These are phyloP conservation scores for Marchantia polymorpha DNA, from an alignment of 225 moss, liverwort and hornwort species.

Conservation along the genomic window DNA sequence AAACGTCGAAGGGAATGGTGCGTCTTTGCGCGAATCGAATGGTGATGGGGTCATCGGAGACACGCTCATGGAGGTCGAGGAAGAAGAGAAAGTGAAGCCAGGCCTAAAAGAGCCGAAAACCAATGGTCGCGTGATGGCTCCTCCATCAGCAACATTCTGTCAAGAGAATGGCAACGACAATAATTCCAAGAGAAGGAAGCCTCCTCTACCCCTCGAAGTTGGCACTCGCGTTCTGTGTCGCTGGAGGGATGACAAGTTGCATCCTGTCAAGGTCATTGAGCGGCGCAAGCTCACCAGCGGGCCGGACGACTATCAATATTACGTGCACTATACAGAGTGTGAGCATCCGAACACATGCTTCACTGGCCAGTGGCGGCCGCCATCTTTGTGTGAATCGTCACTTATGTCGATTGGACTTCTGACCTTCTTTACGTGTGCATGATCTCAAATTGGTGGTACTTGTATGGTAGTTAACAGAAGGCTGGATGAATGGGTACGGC, in stretches of 20 bases:
- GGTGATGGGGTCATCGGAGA: conserved; percentile 29
- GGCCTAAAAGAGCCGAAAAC: conserved; percentile 35
- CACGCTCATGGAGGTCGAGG: neutral
- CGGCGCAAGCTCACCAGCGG: conserved; percentile 76
- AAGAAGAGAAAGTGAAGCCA: conserved; percentile 18
- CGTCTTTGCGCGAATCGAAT: conserved; percentile 28
- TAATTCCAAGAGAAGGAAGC: conserved; percentile 33
- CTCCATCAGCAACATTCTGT: conserved; percentile 10
- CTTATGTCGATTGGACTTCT: neutral
- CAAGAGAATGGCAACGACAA: conserved; percentile 24
- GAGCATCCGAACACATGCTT: conserved; percentile 11
- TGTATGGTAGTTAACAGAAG: conserved; percentile 51
- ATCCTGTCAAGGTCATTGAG: conserved; percentile 96
- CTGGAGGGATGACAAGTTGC: conserved; percentile 91
- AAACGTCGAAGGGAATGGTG: conserved; percentile 34
- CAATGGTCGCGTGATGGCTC: conserved; percentile 29
- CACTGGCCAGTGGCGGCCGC: neutral
- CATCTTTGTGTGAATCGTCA: neutral
- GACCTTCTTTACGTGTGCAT: too few relatives aligned
- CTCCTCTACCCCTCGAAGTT: conserved; percentile 71
- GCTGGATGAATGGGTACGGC: conserved; percentile 74
- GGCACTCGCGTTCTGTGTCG: conserved; percentile 79
- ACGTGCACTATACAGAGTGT: conserved; percentile 92
- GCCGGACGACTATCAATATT: conserved; percentile 91
- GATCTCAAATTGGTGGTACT: neutral